Evolutionary conservation across 768 basidiomycete genomes (phyloP).

Genomic region (Lactarius sanguifluus): DNA sequence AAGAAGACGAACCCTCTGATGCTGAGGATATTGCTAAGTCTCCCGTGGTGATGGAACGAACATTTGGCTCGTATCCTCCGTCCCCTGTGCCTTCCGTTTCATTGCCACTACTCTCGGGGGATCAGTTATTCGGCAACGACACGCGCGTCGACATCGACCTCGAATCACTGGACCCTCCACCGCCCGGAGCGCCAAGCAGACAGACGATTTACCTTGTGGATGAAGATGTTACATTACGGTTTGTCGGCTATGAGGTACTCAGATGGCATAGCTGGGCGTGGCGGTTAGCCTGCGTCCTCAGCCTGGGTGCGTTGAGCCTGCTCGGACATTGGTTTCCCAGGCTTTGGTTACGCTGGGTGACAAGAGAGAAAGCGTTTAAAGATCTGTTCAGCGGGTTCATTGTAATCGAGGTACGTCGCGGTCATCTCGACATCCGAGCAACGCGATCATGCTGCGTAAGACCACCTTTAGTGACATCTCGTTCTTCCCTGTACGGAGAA

Average conservation of each 20-base stretch:
- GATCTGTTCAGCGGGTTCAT: constrained; percentile 69
- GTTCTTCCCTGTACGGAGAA: constrained; percentile 64
- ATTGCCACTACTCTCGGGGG: constrained; percentile 68
- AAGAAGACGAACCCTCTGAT: constrained; percentile 60
- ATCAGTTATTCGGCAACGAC: constrained; percentile 83
- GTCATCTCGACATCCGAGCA: constrained; percentile 11
- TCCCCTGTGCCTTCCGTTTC: constrained; percentile 51
- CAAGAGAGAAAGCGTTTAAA: constrained; percentile 79
- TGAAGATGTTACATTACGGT: constrained; percentile 85
- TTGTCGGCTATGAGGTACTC: constrained; percentile 80
- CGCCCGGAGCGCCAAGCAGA: constrained; percentile 77
- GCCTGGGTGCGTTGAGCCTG: constrained; percentile 71
- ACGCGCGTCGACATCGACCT: constrained; percentile 78
- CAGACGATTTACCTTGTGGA: constrained; percentile 86
- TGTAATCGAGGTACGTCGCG: constrained; percentile 77
- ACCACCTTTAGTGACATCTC: constrained; percentile 81
- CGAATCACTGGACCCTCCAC: constrained; percentile 64
- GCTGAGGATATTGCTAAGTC: constrained; percentile 42
- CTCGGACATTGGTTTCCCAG: constrained; percentile 93
- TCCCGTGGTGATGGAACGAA: constrained; percentile 52
- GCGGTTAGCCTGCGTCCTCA: constrained; percentile 64
- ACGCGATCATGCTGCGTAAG: constrained; percentile 45
- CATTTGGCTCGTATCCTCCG: constrained; percentile 70
- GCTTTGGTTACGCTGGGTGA: constrained; percentile 87
- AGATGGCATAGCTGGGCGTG: constrained; percentile 65